Base-by-base conservation (phyloP, 306 rosid species). In the Inga oerstediana region DNA sequence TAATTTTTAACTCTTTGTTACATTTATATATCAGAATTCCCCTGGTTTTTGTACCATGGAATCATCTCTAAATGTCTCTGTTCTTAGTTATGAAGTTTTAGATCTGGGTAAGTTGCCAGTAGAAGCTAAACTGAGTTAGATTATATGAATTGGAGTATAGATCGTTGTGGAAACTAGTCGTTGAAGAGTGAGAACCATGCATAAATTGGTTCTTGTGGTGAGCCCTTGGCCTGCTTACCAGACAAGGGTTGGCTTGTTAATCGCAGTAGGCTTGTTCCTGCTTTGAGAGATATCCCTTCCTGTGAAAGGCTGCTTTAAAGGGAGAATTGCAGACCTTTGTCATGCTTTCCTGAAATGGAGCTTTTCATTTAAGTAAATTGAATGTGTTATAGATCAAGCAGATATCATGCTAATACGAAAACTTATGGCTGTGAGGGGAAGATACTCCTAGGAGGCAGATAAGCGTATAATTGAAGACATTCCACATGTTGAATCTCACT, bases 391-490 rank as follows among this genome's bases (percentile, higher is more conserved):
- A 76, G 82, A 62, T 80, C 68, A 70, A 39, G 71, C 35, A 79
- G 74, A 76, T 76, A 14, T 69, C 58, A 34, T 58, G 81, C 78
- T 76, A 73, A 61, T 9, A 46, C 24, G 79, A 46, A 44, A 80
- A 84, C 76, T 73, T 76, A 79, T 78, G 84, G 39, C 45, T 66
- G 81, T 68, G 37, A 77, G 74, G 37, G 67, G 66, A 54, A 59
- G 51, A 48, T 61, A 78, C 82, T 83, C 65, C 76, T 67, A 77
- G 75, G 68, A 43, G 72, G 75, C 59, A 61, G 83, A 51, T 34
- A 69, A 66, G 74, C 51, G 78, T 77, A 84, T 84, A 67, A 81
- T 84, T 77, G 83, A 84, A 77, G 85, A 74, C 83, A 87, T 59
- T 68, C 66, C 85, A 74, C 74, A 76, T 84, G 87, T 65, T 83